Base-by-base conservation (phyloP, 495 filamentous ascomycete genomes). In the Annulohypoxylon bovei region DNA sequence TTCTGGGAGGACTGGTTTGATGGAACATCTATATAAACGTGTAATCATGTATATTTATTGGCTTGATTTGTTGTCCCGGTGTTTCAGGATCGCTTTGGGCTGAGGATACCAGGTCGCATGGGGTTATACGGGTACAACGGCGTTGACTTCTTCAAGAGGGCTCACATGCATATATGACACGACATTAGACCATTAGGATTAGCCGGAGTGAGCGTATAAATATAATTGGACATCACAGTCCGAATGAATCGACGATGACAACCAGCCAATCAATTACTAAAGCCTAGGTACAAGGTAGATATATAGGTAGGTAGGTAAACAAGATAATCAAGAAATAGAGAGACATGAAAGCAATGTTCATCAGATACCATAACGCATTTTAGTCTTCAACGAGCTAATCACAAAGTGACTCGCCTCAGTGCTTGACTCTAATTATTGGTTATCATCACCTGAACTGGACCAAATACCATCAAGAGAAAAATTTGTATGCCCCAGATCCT, bases 351-450 rank as follows among this genome's bases (percentile, higher is more conserved):
- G 0, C 47, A 70, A 79, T 77, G 89, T 92, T 89, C 89, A 91
- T 97, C 93, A 97, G 93, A 95, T 93, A 93, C 88, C 86, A 88
- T 92, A 91, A 92, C 85, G 86, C 85, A 90, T 91, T 88, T 76
- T 72, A 72, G 86, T 89, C 87, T 84, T 90, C 93, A 91, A 77
- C 71, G 77, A 74, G 73, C 73, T 67, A 62, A 71, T 70, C 76
- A 89, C 88, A 89, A 82, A 78, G 79, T 86, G 83, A 76, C 77
- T 81, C 85, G 77, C 86, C 87, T 98, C 92, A 91, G 95, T 92
- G 95, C 95, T 99, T 99, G 95, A 99, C 95, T 99, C 95, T 98
- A 97, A 93, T 52, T 88, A 88, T 90, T 91, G 86, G 81, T 86
- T 83, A 88, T 98, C 95, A 98, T 98, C 95, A 97, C 84, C 60